Base-by-base conservation (phyloP, 139 green algal genomes). In the Haematococcus lacustris region DNA sequence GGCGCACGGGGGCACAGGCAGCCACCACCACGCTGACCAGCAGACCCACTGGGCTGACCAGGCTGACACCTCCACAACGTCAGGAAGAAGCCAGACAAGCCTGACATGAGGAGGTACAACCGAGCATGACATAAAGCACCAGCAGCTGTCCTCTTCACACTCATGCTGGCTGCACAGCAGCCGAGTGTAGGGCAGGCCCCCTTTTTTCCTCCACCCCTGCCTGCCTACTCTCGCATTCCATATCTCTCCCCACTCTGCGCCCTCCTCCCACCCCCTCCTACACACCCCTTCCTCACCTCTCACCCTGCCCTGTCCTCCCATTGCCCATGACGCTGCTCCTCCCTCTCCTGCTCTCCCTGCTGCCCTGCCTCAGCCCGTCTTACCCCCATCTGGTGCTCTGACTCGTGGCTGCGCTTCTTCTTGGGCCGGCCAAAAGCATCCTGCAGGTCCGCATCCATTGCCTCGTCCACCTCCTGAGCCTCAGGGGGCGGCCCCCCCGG, bases 391-490 rank as follows among this genome's bases (percentile, higher is more conserved):
- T 84, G 66, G 39, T 41, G 3, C n/a, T 84, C 70, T 26, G 43
- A 51, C 1, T 74, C 39, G 50, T 78, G 71, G 50, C 63, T 70
- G 71, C 76, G 80, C 41, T 73, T 76, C 50, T 76, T 75, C 71
- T 82, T 82, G 30, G 73, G 76, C 39, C 51, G 59, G 41, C 71
- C 71, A 40, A 83, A 80, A n/a, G 60, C 43, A 4, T 68, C 38
- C 53, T 82, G 71, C 35, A 62, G n/a, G n/a, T n/a, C 66, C 5
- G 71, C 76, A 13, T 73, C 71, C 23, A 38, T 21, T 2, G 53
- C 69, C 51, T 73, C 68, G 23, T 71, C 66, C 4, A 28, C 35
- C 41, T 53, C 66, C 66, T 62, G 26, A 26, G 66, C 28, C 6
- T 37, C 28, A 3, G 66, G 66, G 26, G 43, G 30, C 3, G 51